A percentile compares a stretch with the other conserved stretches of the same genome.
Conservation (phyloP, 768 basidiomycete species). For the Austroboletus eburneus region DNA sequence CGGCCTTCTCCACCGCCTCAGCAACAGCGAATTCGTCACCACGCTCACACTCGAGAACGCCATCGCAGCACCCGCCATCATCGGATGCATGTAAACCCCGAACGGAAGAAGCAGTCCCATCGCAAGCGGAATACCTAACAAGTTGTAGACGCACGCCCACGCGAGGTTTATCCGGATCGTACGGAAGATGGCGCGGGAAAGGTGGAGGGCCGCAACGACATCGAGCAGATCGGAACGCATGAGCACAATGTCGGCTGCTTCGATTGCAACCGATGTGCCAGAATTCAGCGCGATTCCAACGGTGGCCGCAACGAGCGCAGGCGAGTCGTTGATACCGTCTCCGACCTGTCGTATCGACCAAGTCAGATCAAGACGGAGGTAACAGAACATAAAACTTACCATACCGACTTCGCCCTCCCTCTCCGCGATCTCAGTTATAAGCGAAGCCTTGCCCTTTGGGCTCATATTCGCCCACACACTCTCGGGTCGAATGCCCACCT, state of each 20-base stretch:
- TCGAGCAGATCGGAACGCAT: conserved; percentile 97
- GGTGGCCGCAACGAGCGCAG: conserved; percentile 91
- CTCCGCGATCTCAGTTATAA: conserved; percentile 77
- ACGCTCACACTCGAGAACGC: conserved; percentile 96
- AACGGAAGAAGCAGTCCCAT: conserved; percentile 96
- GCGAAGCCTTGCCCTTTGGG: conserved; percentile 90
- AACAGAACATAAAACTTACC: conserved; percentile 45
- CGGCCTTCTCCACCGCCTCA: conserved; percentile 83
- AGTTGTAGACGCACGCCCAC: conserved; percentile 95
- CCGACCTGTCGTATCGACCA: conserved; percentile 64
- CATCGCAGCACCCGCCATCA: conserved; percentile 99
- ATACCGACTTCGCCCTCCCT: conserved; percentile 80
- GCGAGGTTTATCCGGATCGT: conserved; percentile 91
- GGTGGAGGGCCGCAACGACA: conserved; percentile 93
- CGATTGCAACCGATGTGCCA: conserved; percentile 95
- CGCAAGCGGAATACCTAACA: conserved; percentile 91
- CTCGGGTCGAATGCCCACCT: conserved; percentile 81
- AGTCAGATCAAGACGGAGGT: not conserved
- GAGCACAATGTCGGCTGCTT: conserved; percentile 96
- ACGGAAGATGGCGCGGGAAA: conserved; percentile 82
- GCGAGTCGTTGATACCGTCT: conserved; percentile 98
- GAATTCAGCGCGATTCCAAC: conserved; percentile 96
- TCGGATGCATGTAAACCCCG: conserved; percentile 91
- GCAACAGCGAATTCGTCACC: conserved; percentile 81
- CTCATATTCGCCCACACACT: conserved; percentile 91